These are phyloP conservation scores for Scutellaria barbata DNA, from an alignment of 257 asterid species.

Conservation along the genomic window DNA sequence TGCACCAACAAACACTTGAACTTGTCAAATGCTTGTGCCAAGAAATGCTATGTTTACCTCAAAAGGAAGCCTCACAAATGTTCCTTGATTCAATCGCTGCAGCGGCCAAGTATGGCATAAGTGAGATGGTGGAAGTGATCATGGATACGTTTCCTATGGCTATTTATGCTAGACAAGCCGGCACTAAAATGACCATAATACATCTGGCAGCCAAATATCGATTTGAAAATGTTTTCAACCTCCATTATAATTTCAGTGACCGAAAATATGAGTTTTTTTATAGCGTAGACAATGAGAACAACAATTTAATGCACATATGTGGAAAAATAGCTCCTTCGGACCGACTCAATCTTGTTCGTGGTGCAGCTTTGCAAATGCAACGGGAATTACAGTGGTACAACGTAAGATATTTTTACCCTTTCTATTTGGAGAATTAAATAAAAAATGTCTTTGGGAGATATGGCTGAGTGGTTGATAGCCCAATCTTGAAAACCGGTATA, in stretches of 20 bases:
- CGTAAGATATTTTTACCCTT: too few relatives aligned
- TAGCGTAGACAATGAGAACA: fast-evolving
- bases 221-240: conserved; percentile 28
- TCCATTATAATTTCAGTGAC: conserved; percentile 1
- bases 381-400: conserved; percentile 36
- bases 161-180: background rate
- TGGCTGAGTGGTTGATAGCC: too few relatives aligned
- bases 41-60: background rate
- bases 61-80: background rate
- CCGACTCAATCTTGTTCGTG: conserved; percentile 22
- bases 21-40: conserved; percentile 7
- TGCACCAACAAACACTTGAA: background rate
- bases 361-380: conserved; percentile 40
- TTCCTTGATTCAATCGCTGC: background rate
- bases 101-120: conserved; percentile 1
- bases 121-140: conserved; percentile 32
- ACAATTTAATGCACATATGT: conserved; percentile 26
- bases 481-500: too few relatives aligned
- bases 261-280: background rate
- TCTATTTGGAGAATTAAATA: too few relatives aligned
- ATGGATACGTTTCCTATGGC: background rate
- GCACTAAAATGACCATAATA: background rate
- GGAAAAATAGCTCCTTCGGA: conserved; percentile 8
- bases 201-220: conserved; percentile 28
- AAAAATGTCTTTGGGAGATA: too few relatives aligned